Percentiles rank a stretch among this genome's conserved stretches.
Evolutionary conservation across 192 early-diverging fungal species (phyloP).

Genomic region (Entomortierella beljakovae): DNA sequence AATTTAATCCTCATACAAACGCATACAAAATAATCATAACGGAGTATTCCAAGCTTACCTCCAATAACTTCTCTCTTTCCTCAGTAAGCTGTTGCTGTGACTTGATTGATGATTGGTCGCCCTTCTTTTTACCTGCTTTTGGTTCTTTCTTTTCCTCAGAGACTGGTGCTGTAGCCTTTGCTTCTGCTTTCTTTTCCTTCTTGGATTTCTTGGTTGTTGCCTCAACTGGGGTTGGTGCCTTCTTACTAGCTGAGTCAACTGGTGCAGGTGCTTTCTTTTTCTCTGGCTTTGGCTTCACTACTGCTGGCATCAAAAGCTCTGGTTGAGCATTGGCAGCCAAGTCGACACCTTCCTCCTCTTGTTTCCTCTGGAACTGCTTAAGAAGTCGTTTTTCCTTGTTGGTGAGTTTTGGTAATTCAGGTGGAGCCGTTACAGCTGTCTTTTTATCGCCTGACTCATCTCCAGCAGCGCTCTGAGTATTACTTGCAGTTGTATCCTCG

Average conservation of each 20-base stretch:
- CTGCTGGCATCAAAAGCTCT: constrained; percentile 14
- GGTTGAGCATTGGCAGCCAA: background rate
- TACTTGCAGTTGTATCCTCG: background rate
- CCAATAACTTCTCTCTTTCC: constrained; percentile 45
- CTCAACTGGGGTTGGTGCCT: constrained; percentile 1
- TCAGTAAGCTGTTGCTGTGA: constrained; percentile 51
- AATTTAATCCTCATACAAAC: no score
- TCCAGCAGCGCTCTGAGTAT: background rate
- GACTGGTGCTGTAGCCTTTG: constrained; percentile 2
- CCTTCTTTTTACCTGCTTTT: constrained; percentile 19
- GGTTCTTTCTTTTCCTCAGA: background rate
- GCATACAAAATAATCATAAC: background rate
- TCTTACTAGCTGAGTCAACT: background rate
- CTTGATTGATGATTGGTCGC: constrained; percentile 28
- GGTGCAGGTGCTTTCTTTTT: constrained; percentile 2
- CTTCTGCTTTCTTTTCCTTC: constrained; percentile 29
- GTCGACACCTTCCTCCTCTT: constrained; percentile 36
- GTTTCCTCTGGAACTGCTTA: constrained; percentile 53
- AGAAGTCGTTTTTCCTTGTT: constrained; percentile 47
- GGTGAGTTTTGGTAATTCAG: constrained; percentile 35
- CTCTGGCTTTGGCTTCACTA: background rate
- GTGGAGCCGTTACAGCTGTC: constrained; percentile 8
- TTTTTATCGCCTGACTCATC: background rate
- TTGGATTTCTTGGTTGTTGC: background rate
- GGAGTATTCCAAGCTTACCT: constrained; percentile 10